Evolutionary conservation across 176 grass and related monocot species (phyloP).

Genomic region (Juncus effusus): DNA sequence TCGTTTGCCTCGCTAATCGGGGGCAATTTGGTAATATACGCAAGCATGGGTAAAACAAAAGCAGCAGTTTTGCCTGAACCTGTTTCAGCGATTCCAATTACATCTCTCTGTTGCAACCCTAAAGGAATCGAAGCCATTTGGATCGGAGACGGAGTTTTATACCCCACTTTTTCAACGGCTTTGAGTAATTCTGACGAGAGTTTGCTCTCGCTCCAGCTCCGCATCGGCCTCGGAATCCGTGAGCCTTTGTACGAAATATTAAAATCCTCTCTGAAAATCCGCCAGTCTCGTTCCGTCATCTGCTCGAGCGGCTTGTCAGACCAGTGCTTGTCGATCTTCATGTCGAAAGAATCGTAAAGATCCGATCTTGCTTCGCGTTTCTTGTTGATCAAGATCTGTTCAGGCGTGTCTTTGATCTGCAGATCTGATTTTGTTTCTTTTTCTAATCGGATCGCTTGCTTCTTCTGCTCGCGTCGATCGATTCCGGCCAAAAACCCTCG

Average conservation of each 20-base stretch:
- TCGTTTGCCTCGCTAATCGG: constrained; percentile 94
- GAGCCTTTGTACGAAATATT: constrained; percentile 98
- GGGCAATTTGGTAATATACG: constrained; percentile 79
- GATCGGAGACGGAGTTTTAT: constrained; percentile 76
- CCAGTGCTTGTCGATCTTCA: constrained; percentile 93
- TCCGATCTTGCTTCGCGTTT: constrained; percentile 75
- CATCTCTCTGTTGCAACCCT: constrained; percentile 93
- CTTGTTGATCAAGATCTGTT: constrained; percentile 51
- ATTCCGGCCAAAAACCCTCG: constrained; percentile 85
- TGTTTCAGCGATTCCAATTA: constrained; percentile 94
- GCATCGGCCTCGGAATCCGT: constrained; percentile 77
- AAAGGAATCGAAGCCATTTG: constrained; percentile 97
- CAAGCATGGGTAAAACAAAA: constrained; percentile 93
- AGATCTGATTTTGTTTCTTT: constrained; percentile 75
- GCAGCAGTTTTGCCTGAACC: constrained; percentile 95
- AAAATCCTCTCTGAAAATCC: constrained; percentile 92
- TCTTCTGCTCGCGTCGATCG: constrained; percentile 95
- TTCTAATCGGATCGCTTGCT: constrained; percentile 59
- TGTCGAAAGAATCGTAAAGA: constrained; percentile 86
- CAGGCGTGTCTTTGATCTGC: constrained; percentile 52
- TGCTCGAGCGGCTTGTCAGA: constrained; percentile 76
- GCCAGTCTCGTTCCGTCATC: constrained; percentile 90
- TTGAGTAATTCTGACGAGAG: constrained; percentile 68
- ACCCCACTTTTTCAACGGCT: constrained; percentile 80
- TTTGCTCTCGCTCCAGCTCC: constrained; percentile 79